These are phyloP conservation scores for Moesziomyces sp. DNA, from an alignment of 1,284 basidiomycete species.

Conservation along the genomic window DNA sequence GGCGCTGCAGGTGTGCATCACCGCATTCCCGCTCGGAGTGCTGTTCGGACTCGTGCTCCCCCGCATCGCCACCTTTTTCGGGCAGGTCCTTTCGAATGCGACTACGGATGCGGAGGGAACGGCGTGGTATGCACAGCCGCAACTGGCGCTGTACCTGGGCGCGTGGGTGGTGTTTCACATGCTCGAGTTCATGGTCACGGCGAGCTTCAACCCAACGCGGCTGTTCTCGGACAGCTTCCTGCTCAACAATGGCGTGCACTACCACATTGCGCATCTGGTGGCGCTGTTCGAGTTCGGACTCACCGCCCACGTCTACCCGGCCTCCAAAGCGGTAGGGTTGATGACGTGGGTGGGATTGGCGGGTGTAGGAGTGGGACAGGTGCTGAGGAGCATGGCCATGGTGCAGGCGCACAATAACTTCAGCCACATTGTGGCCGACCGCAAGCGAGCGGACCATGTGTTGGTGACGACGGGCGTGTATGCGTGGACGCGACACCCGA, in stretches of 20 bases:
- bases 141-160: slow-evolving; percentile 53
- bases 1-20: slow-evolving; percentile 40
- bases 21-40: slow-evolving; percentile 49
- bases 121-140: slow-evolving; percentile 17
- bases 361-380: slow-evolving; percentile 79
- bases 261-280: slow-evolving; percentile 84
- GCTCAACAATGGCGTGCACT: slow-evolving; percentile 86
- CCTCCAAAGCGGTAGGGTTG: slow-evolving; percentile 10
- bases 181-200: slow-evolving; percentile 93
- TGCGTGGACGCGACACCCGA: slow-evolving; percentile 83
- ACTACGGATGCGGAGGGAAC: not conserved
- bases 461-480: slow-evolving; percentile 64
- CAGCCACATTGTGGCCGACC: slow-evolving; percentile 74
- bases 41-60: slow-evolving; percentile 46
- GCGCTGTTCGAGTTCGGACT: slow-evolving; percentile 85
- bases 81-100: not conserved
- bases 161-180: slow-evolving; percentile 79
- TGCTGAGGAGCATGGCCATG: slow-evolving; percentile 88
- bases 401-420: slow-evolving; percentile 93
- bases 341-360: slow-evolving; percentile 71
- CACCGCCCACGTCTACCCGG: slow-evolving; percentile 23
- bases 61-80: slow-evolving; percentile 12
- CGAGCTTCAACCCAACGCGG: slow-evolving; percentile 92
- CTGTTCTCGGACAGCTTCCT: slow-evolving; percentile 93
- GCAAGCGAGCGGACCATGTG: slow-evolving; percentile 58